Conservation (phyloP, 352 stramenopile genomes). For the Pythium phragmiticola region DNA sequence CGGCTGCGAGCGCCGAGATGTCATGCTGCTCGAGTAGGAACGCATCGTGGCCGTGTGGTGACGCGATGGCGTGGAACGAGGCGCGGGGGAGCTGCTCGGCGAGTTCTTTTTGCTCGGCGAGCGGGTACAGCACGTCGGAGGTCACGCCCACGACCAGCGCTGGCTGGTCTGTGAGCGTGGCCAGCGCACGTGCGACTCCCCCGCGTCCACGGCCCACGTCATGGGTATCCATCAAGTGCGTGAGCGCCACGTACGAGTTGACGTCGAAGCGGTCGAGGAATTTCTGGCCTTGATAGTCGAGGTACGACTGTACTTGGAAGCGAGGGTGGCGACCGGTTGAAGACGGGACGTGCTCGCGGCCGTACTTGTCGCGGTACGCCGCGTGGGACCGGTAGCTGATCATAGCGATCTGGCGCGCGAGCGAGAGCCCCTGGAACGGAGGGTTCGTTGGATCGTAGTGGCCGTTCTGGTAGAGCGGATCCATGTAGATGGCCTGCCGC, state of each 20-base stretch:
- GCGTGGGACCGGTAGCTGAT: constrained; percentile 94
- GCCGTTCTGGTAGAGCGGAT: constrained; percentile 90
- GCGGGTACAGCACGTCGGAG: constrained; percentile 94
- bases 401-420: constrained; percentile 96
- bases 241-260: constrained; percentile 95
- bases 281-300: constrained; percentile 93
- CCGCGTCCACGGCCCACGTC: constrained; percentile 88
- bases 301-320: constrained; percentile 85
- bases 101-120: constrained; percentile 91
- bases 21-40: constrained; percentile 96
- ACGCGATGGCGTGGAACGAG: constrained; percentile 88
- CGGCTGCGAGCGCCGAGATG: constrained; percentile 67
- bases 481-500: constrained; percentile 95
- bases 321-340: constrained; percentile 25
- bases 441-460: constrained; percentile 62
- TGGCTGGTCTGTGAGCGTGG: constrained; percentile 55
- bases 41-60: constrained; percentile 93
- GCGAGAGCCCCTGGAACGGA: constrained; percentile 78
- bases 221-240: constrained; percentile 96
- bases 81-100: constrained; percentile 77
- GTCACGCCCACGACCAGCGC: constrained; percentile 93
- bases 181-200: constrained; percentile 66
- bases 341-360: constrained; percentile 40
- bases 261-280: constrained; percentile 95
- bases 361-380: constrained; percentile 94